A percentile compares a stretch with the other conserved stretches of the same genome.
phyloP scores from a whole-genome alignment of 179 eudicot species.

The Sideroxylon spinosum region DNA sequence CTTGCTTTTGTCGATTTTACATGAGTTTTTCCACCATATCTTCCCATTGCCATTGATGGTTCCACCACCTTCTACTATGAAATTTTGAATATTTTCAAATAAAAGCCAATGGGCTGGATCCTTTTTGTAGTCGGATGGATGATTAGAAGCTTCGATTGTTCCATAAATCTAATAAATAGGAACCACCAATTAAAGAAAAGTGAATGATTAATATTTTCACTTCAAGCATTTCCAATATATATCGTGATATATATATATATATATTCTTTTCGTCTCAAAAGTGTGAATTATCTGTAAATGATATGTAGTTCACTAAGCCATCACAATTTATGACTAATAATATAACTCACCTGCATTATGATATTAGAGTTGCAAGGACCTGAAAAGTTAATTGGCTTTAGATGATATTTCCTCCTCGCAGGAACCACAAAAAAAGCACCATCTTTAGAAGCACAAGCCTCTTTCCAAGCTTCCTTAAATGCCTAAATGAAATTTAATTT shows the following conservation, averaged over 20 bases:
- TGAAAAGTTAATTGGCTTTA: conserved; percentile 50
- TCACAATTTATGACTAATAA: background rate
- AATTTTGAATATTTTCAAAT: conserved; percentile 47
- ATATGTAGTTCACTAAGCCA: background rate
- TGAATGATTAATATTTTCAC: too few relatives aligned
- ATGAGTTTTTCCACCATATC: conserved; percentile 84
- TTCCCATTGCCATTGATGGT: conserved; percentile 74
- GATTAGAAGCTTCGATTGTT: conserved; percentile 52
- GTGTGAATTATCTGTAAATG: background rate
- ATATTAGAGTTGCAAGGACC: conserved; percentile 56
- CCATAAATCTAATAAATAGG: conserved; percentile 49
- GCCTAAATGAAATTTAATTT: conserved; percentile 43
- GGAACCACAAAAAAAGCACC: conserved; percentile 50
- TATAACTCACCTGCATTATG: conserved; percentile 36
- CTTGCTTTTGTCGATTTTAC: conserved; percentile 52
- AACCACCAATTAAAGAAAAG: background rate
- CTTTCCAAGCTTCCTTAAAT: conserved; percentile 62
- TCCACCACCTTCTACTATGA: conserved; percentile 65
- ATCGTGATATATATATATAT: too few relatives aligned
- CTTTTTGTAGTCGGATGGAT: conserved; percentile 40
- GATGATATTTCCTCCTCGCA: conserved; percentile 37
- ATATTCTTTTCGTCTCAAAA: background rate
- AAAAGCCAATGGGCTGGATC: conserved; percentile 53
- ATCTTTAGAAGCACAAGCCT: conserved; percentile 46
- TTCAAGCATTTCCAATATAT: background rate